These are phyloP conservation scores for Yarrowia porcina DNA, from an alignment of 805 yeast species.

Conservation along the genomic window DNA sequence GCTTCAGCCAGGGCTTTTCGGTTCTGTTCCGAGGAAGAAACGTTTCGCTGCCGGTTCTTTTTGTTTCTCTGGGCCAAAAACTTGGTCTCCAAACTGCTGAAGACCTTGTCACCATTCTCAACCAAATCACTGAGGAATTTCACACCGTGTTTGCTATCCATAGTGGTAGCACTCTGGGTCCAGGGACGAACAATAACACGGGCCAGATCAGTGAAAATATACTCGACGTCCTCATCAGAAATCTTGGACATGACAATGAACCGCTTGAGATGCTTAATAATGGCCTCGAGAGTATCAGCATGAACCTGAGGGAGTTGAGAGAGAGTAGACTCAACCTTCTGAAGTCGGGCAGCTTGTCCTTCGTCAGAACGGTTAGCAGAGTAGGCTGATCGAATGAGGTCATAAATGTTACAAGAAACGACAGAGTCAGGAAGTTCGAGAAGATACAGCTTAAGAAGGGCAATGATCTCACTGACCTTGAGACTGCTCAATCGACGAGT, in stretches of 20 bases:
- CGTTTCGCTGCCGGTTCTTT: constrained; percentile 29
- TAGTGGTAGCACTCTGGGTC: constrained; percentile 33
- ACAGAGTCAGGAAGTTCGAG: constrained; percentile 75
- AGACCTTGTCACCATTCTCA: constrained; percentile 30
- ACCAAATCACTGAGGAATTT: constrained; percentile 34
- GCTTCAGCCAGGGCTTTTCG: constrained; percentile 32
- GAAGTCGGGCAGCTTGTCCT: neutral
- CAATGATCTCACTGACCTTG: constrained; percentile 49
- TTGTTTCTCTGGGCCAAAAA: constrained; percentile 18
- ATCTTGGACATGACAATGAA: neutral
- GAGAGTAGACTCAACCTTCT: constrained; percentile 30
- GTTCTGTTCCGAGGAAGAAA: constrained; percentile 31
- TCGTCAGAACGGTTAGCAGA: constrained; percentile 28
- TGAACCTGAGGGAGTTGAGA: constrained; percentile 32
- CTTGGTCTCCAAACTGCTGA: constrained; percentile 29
- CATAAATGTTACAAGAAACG: constrained; percentile 60
- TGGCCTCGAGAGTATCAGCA: constrained; percentile 29
- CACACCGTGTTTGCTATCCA: constrained; percentile 36
- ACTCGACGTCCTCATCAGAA: constrained; percentile 9
- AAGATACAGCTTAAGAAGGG: constrained; percentile 60
- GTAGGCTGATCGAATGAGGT: constrained; percentile 59
- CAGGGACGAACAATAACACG: constrained; percentile 35
- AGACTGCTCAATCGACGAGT: neutral
- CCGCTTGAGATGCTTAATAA: constrained; percentile 30
- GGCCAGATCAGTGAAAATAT: neutral